Percentiles rank a stretch among this genome's conserved stretches.
These are phyloP conservation scores for Drosera capensis DNA, from an alignment of 148 eudicot genomes.

Conservation along the genomic window DNA sequence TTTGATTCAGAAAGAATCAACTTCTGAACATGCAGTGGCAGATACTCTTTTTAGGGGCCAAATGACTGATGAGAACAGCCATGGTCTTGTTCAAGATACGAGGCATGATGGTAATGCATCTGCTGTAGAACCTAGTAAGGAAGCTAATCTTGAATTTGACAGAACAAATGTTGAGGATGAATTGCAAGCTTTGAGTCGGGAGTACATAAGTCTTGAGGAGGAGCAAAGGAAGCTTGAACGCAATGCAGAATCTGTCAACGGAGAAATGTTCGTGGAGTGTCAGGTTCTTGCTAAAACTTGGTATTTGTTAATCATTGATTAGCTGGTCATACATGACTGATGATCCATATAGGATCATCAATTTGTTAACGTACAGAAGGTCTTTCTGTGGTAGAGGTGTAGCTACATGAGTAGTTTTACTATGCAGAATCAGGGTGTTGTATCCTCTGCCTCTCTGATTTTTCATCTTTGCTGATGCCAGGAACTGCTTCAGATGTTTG, in stretches of 20 bases:
- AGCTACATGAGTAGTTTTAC: no score
- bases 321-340: not conserved
- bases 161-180: slow-evolving; percentile 60
- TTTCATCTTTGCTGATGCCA: slow-evolving; percentile 17
- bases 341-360: no score
- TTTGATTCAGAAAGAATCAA: slow-evolving; percentile 8
- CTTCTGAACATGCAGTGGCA: slow-evolving; percentile 9
- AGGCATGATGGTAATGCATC: slow-evolving; percentile 12
- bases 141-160: slow-evolving; percentile 20
- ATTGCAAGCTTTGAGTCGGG: slow-evolving; percentile 42
- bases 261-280: slow-evolving; percentile 95
- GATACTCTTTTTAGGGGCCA: slow-evolving; percentile 13
- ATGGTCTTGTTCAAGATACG: slow-evolving; percentile 13
- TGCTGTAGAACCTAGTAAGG: slow-evolving; percentile 10
- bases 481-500: slow-evolving; percentile 99
- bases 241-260: slow-evolving; percentile 76
- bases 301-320: not conserved
- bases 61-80: slow-evolving; percentile 11
- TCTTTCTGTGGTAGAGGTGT: no score
- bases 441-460: no score
- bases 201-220: slow-evolving; percentile 38
- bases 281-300: slow-evolving; percentile 38
- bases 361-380: no score
- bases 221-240: slow-evolving; percentile 83
- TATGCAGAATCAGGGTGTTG: not conserved